phyloP scores from a whole-genome alignment of 2,329 filamentous ascomycete species.

The Madurella fahalii region DNA sequence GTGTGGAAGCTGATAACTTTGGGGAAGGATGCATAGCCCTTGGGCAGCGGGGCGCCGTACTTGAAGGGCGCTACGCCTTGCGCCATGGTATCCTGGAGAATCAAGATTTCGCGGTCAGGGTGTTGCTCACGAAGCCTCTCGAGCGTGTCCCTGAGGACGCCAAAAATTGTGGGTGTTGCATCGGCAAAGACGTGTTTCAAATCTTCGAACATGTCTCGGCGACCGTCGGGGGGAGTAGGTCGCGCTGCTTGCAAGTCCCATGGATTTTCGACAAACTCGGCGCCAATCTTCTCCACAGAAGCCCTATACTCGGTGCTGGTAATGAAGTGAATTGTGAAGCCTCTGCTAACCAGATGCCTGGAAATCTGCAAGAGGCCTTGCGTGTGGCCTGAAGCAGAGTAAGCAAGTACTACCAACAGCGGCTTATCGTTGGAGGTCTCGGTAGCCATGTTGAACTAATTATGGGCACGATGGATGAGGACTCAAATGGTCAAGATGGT shows the following conservation, averaged over 20 bases:
- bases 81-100: slow-evolving; percentile 40
- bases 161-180: slow-evolving; percentile 27
- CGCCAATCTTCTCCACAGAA: slow-evolving; percentile 35
- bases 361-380: slow-evolving; percentile 33
- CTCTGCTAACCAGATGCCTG: slow-evolving; percentile 34
- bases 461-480: not conserved
- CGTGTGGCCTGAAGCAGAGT: slow-evolving; percentile 32
- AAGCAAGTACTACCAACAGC: slow-evolving; percentile 29
- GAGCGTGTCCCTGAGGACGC: slow-evolving; percentile 25
- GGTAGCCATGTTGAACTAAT: not conserved
- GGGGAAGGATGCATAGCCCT: slow-evolving; percentile 35
- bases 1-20: slow-evolving; percentile 38
- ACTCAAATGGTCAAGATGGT: not conserved
- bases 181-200: slow-evolving; percentile 34
- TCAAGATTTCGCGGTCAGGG: slow-evolving; percentile 37
- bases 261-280: slow-evolving; percentile 31
- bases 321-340: slow-evolving; percentile 42
- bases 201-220: slow-evolving; percentile 30
- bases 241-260: not conserved
- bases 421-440: slow-evolving; percentile 21
- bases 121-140: slow-evolving; percentile 32
- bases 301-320: slow-evolving; percentile 35
- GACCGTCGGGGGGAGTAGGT: slow-evolving; percentile 10
- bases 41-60: slow-evolving; percentile 36
- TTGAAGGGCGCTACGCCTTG: slow-evolving; percentile 37